Percentiles rank a stretch among this genome's conserved stretches.
Conservation (phyloP, 768 basidiomycete genomes). For the Omphalotus guepiniiformis region DNA sequence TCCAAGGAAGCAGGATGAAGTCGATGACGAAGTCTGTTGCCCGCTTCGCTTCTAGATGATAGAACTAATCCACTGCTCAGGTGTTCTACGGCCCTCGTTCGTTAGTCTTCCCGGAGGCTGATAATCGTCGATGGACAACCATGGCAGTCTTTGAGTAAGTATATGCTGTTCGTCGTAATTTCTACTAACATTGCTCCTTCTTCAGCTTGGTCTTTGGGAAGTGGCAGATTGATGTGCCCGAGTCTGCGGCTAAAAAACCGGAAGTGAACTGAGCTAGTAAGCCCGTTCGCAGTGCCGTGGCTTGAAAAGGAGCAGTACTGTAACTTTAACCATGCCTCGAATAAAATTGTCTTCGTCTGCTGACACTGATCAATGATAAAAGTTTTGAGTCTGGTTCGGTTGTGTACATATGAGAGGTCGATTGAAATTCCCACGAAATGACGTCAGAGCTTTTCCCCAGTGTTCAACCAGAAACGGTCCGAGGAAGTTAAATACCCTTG, state of each 20-base stretch:
- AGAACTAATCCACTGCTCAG: constrained; percentile 29
- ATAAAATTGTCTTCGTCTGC: too few relatives aligned
- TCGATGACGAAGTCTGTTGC: constrained; percentile 81
- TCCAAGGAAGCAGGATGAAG: constrained; percentile 88
- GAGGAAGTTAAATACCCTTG: too few relatives aligned
- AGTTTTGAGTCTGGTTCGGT: not conserved
- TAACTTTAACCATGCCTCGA: too few relatives aligned
- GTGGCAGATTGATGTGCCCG: constrained; percentile 23
- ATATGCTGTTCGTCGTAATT: constrained; percentile 6
- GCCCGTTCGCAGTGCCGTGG: not conserved
- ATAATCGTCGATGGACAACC: constrained; percentile 97
- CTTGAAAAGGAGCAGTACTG: too few relatives aligned
- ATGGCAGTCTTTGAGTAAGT: constrained; percentile 89
- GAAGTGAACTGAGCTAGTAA: not conserved
- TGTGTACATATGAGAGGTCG: too few relatives aligned
- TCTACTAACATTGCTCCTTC: not conserved
- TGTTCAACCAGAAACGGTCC: not conserved
- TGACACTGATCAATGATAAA: not conserved
- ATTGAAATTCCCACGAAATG: not conserved
- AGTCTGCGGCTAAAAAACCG: not conserved
- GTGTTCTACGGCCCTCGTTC: constrained; percentile 93
- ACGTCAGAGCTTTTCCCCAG: constrained; percentile 1
- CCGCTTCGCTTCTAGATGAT: not conserved
- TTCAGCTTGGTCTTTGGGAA: constrained; percentile 39
- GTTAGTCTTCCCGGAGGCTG: constrained; percentile 89